These are phyloP conservation scores for Dendrobium catenatum DNA, from an alignment of 106 monocot genomes.

Conservation along the genomic window DNA sequence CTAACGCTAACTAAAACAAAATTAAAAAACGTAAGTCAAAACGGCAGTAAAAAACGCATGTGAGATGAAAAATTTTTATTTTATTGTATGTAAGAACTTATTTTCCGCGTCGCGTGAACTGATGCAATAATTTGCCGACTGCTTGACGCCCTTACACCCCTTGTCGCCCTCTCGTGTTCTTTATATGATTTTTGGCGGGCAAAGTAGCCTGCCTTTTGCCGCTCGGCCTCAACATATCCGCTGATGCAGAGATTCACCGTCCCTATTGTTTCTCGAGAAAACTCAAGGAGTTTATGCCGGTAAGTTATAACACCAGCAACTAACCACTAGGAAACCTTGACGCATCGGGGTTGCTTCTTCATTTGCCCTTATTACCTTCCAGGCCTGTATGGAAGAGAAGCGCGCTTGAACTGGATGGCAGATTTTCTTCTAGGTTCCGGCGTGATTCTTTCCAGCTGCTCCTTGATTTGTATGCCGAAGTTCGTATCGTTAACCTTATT, in stretches of 20 bases:
- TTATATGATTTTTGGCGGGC: too few relatives aligned
- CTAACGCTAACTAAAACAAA: too few relatives aligned
- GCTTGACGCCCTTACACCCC: too few relatives aligned
- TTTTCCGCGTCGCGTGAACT: too few relatives aligned
- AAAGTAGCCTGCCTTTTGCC: too few relatives aligned
- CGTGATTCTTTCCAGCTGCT: slow-evolving; percentile 47
- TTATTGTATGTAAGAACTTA: too few relatives aligned
- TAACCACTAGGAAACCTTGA: not conserved
- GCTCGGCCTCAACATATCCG: not conserved
- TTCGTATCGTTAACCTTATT: not conserved
- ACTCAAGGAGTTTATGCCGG: slow-evolving; percentile 7
- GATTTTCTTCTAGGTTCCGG: slow-evolving; percentile 26
- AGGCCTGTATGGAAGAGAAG: slow-evolving; percentile 38
- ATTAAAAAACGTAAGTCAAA: too few relatives aligned
- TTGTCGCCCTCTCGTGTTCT: too few relatives aligned
- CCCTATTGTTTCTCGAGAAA: slow-evolving; percentile 12
- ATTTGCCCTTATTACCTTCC: not conserved
- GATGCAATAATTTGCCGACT: too few relatives aligned
- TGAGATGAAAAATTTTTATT: too few relatives aligned
- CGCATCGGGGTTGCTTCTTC: not conserved
- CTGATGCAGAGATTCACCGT: slow-evolving; percentile 45
- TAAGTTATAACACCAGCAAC: not conserved
- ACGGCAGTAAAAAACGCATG: too few relatives aligned
- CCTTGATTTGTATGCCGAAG: slow-evolving; percentile 55
- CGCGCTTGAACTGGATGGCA: slow-evolving; percentile 39